Evolutionary conservation across 2,329 filamentous ascomycete species (phyloP), one percentile per base, ranked within the genome.

Genomic region (Alternaria brassicicola): DNA sequence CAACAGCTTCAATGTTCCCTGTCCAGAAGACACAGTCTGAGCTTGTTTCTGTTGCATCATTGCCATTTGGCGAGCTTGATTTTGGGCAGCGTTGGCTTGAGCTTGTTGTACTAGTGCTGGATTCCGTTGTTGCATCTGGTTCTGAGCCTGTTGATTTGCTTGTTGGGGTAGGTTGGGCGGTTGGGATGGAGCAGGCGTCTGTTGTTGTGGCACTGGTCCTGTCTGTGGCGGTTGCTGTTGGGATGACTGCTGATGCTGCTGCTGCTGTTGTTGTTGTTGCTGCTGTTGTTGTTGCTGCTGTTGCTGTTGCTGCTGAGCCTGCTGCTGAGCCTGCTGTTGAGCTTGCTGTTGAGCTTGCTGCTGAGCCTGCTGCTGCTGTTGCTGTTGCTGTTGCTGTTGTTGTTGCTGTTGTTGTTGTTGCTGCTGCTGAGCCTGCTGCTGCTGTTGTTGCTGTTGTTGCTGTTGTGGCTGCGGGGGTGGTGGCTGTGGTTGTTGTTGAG

Each of bases 1-100:
- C 62, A 86, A 78, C 36, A 88, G 71, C 62, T 80, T 81, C 57
- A 87, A 63, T 10, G 86, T 82, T 21, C 81, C 80, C 33, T 75
- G 72, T 15, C 74, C 71, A 13, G 59, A 52, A 33, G 67, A 57
- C 21, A 60, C 59, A 36, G 67, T 57, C 21, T 68, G 71, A 13
- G 59, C 56, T 53, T 69, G 70, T 48, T 65, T 65, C 66, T 69
- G 70, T 46, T 72, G 54, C 50, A 77, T 76, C 62, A 73, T 70
- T 1, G 61, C 72, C 59, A 74, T 63, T 6, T 61, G 61, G 43
- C 72, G 74, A 38, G 62, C 64, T 39, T 66, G 65, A 17, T 58
- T 57, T 35, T 59, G 70, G 55, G 69, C 59, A 17, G 64, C 61
- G 31, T 66, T 65, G 21, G 54, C 61, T 51, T 59, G 57, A 39